phyloP scores from a whole-genome alignment of 2,329 filamentous ascomycete species.

The Aspergillus nomiae region DNA sequence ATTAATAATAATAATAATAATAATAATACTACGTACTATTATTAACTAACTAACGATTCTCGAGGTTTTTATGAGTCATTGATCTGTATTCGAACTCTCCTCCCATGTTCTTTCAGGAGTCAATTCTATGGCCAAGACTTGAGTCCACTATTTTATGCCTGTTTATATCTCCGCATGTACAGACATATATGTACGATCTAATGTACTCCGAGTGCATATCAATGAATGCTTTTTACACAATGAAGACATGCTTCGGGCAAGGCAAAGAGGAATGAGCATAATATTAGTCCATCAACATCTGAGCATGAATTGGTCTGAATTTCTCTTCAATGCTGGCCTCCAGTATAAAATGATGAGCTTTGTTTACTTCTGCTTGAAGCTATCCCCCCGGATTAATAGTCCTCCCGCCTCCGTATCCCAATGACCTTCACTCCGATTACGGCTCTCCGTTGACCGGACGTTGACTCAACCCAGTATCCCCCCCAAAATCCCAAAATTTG shows the following conservation, averaged over 20 bases:
- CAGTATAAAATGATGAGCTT: no score
- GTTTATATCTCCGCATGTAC: not conserved
- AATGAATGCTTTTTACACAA: not conserved
- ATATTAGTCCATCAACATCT: not conserved
- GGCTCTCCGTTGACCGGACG: conserved; percentile 19
- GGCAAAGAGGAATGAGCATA: not conserved
- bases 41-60: not conserved
- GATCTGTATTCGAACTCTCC: not conserved
- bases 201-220: not conserved
- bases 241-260: not conserved
- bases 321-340: not conserved
- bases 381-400: conserved; percentile 1
- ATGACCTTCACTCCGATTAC: conserved; percentile 31
- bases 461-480: conserved; percentile 9
- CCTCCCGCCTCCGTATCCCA: conserved; percentile 20
- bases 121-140: not conserved
- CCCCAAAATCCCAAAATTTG: conserved; percentile 11
- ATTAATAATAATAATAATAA: not conserved
- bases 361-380: not conserved
- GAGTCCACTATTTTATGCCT: not conserved
- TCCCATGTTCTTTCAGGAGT: not conserved
- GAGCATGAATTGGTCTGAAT: not conserved
- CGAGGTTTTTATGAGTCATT: no score
- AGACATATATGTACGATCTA: not conserved
- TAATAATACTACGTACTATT: not conserved